These are phyloP conservation scores for Kuraishia cidri DNA, from an alignment of 805 yeast species.

Conservation along the genomic window DNA sequence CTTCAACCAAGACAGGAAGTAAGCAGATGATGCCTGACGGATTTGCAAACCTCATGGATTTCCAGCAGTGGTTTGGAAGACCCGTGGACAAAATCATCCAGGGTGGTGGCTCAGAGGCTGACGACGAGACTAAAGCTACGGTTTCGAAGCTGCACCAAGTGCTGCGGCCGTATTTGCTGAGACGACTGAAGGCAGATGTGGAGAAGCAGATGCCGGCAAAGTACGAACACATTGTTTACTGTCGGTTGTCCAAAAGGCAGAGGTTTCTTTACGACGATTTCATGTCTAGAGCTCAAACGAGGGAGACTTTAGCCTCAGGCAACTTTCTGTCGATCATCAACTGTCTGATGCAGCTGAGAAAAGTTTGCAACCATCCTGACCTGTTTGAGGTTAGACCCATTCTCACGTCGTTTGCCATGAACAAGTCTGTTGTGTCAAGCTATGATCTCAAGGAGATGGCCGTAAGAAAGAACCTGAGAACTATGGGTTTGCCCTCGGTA, in stretches of 20 bases:
- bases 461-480: constrained; percentile 21
- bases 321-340: constrained; percentile 92
- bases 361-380: constrained; percentile 95
- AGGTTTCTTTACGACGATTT: constrained; percentile 90
- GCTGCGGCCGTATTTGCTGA: constrained; percentile 80
- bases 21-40: constrained; percentile 81
- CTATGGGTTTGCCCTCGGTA: constrained; percentile 18
- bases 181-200: constrained; percentile 92
- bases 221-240: constrained; percentile 89
- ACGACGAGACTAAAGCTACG: constrained; percentile 76
- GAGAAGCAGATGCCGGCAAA: constrained; percentile 99
- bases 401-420: constrained; percentile 78
- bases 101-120: constrained; percentile 44
- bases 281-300: constrained; percentile 94
- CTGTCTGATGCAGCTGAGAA: constrained; percentile 95
- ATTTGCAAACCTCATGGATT: constrained; percentile 91
- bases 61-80: constrained; percentile 97
- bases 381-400: constrained; percentile 94
- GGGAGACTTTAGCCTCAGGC: constrained; percentile 88
- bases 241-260: constrained; percentile 89
- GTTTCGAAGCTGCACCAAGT: constrained; percentile 89
- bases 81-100: constrained; percentile 93
- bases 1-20: constrained; percentile 55
- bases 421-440: constrained; percentile 46
- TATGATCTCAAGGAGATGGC: constrained; percentile 33